Percentiles rank a stretch among this genome's conserved stretches.
Conservation (phyloP, 2,329 filamentous ascomycete species). For the Fusarium sarcochroum region DNA sequence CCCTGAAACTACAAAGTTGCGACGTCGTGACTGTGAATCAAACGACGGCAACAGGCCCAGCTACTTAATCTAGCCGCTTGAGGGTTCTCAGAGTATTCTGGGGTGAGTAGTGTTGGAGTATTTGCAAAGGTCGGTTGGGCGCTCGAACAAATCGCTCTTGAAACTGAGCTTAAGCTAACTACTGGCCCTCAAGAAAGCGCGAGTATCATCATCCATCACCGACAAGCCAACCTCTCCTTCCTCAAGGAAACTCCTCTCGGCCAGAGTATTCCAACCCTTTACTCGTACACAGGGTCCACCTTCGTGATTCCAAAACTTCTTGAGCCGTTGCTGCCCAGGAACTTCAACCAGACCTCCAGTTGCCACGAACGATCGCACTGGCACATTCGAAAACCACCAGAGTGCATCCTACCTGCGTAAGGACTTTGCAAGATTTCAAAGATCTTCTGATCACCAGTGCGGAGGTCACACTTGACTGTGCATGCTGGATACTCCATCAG, state of each 20-base stretch:
- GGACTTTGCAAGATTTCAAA: rapidly evolving
- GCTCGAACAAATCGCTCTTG: background rate
- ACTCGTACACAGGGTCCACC: too few relatives aligned
- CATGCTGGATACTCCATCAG: background rate
- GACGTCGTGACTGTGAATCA: background rate
- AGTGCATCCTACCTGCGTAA: too few relatives aligned
- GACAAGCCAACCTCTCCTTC: background rate
- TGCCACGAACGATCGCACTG: background rate
- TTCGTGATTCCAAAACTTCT: too few relatives aligned
- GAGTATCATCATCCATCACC: background rate
- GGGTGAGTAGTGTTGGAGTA: background rate
- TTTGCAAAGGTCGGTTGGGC: background rate
- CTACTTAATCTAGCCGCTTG: background rate
- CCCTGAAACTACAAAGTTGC: background rate
- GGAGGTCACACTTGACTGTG: rapidly evolving
- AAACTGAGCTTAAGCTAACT: background rate
- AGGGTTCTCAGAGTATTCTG: background rate
- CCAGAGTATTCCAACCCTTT: background rate
- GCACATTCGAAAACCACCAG: background rate
- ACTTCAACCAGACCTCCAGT: background rate
- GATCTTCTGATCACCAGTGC: background rate
- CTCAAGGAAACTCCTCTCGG: background rate
- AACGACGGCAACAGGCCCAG: rapidly evolving
- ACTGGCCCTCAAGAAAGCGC: background rate
- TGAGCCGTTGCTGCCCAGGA: background rate